These are phyloP conservation scores for Albatrellus ellisii DNA, from an alignment of 768 basidiomycete species.

Conservation along the genomic window DNA sequence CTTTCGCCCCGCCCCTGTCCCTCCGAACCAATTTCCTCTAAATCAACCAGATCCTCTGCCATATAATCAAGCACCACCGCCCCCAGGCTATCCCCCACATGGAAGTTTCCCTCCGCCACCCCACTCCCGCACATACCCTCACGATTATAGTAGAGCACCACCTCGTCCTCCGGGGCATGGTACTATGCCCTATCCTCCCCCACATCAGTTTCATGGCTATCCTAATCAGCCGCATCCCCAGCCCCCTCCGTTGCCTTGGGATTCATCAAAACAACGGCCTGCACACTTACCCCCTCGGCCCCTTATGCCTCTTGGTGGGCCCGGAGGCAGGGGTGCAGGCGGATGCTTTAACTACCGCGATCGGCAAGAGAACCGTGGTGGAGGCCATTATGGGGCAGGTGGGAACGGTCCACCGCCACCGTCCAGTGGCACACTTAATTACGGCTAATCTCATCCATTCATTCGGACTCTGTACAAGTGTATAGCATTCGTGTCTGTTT, in stretches of 20 bases:
- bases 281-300: slow-evolving; percentile 12
- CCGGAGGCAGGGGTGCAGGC: slow-evolving; percentile 11
- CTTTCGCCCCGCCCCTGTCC: slow-evolving; percentile 13
- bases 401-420: slow-evolving; percentile 8
- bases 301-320: slow-evolving; percentile 13
- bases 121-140: neutral
- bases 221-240: slow-evolving; percentile 10
- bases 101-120: neutral
- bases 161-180: neutral
- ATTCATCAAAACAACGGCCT: slow-evolving; percentile 7
- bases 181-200: neutral
- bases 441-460: slow-evolving; percentile 1
- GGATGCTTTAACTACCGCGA: slow-evolving; percentile 5
- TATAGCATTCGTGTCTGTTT: neutral
- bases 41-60: neutral
- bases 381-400: slow-evolving; percentile 10
- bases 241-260: slow-evolving; percentile 4
- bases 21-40: slow-evolving; percentile 15
- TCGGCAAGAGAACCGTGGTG: slow-evolving; percentile 11
- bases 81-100: neutral
- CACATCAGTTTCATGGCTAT: slow-evolving; percentile 9
- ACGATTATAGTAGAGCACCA: neutral
- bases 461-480: neutral
- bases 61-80: neutral
- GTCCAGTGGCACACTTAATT: slow-evolving; percentile 5